Evolutionary conservation across 2,329 filamentous ascomycete species (phyloP), one percentile per base, ranked within the genome.

Genomic region (Bipolaris sorokiniana): DNA sequence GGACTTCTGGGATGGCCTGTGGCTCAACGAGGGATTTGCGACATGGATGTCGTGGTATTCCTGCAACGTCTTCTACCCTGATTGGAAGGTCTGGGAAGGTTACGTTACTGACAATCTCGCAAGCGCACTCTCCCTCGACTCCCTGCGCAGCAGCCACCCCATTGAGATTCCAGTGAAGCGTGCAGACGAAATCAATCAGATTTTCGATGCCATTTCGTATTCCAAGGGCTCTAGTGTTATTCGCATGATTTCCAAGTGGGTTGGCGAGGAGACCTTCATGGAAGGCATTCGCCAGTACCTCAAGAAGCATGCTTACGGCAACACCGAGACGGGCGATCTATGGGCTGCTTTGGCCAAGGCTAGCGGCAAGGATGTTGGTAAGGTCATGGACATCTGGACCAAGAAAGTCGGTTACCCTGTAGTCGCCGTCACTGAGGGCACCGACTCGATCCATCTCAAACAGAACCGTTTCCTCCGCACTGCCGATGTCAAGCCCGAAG

Each of bases 1-100:
- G 92, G 92, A 97, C 77, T 97, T 96, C 84, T 98, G 94, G 94
- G 92, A 97, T 77, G 94, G 93, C 52, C 81, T 98, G 7, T 98
- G 94, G 94, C 85, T 98, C 51, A 98, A 98, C 76, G 91, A 96
- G 77, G 91, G 91, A 34, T 96, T 96, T 69, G 91, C 92, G 31
- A 96, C 91, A 37, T 91, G 90, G 88, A 92, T 95, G 91, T 93
- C 90, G 59, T 90, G 92, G 91, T 95, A 95, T 79, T 92, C 91
- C 41, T 96, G 92, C 84, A 94, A 98, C 76, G 85, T 86, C 56
- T 97, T 98, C 82, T 98, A 93, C 79, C 94, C 94, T 7, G 94
- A 98, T 77, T 98, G 94, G 94, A 96, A 96, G 79, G 92, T 98
- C 13, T 98, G 94, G 94, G 87, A 98, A 78, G 89, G 88, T 26